Base-by-base conservation (phyloP, 352 stramenopile genomes). In the Globisporangium paroecandrum region DNA sequence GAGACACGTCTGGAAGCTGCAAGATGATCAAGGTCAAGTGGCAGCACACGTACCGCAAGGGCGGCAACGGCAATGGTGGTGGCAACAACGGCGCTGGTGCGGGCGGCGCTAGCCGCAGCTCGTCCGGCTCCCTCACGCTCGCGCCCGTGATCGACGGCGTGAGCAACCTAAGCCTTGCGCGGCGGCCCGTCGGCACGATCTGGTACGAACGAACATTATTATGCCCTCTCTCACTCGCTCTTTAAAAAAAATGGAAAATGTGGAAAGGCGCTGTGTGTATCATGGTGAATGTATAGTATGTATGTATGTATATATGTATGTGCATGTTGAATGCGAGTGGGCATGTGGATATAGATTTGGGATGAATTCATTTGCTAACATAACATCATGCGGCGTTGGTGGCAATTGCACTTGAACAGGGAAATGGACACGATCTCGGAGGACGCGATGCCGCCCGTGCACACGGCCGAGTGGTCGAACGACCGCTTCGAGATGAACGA, bases 361-460 rank as follows among this genome's bases (percentile, higher is more conserved):
- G 18, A 12, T 54, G 24, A 15, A 38, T 43, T 41, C 20, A 38
- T 65, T 51, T 49, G 13, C 41, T 49, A 49, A 49, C 41, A 49
- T 32, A 29, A 29, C 4, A 32, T 32, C 29, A 32, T 49, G 41
- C 15, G 41, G 15, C 41, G 15, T 20, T 49, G 41, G 41, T 49
- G 41, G 15, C 41, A 15, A 49, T n/a, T 7, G 15, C 41, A 49
- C 20, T 7, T 5, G 15, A 20, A 56, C 61, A 83, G 78, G 78
- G 82, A 90, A 64, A 93, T 93, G 84, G 84, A 83, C n/a, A 90
- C 84, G 29, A 93, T 93, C 68, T 83, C 79, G 1, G 84, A 93
- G 59, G 79, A 89, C 67, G 74, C 81, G 43, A 76, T 85, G 73
- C 75, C 82, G 24, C 68, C 73, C 0, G 72, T 66, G 13, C 77